Conservation (phyloP, 805 yeast species). For the Wickerhamomyces mucosus region DNA sequence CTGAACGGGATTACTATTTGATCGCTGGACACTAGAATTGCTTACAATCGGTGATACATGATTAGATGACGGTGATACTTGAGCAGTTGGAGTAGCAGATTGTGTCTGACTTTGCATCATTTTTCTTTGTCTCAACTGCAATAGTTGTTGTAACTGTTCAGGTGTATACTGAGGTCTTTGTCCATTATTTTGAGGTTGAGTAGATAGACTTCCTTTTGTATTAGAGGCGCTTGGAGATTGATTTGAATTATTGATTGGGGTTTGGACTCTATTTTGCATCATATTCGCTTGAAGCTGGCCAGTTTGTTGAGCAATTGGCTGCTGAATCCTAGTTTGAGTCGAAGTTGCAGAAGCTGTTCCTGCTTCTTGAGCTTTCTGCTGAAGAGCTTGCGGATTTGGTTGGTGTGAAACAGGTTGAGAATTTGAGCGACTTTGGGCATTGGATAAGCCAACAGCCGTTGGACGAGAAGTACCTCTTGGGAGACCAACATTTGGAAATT, state of each 20-base stretch:
- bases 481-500: constrained; percentile 4
- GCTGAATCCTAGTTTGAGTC: neutral
- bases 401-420: too few species aligned
- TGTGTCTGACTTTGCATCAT: constrained; percentile 8
- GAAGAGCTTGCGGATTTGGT: constrained; percentile 1
- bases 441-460: neutral
- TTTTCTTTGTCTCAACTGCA: constrained; percentile 29
- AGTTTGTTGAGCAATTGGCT: constrained; percentile 1
- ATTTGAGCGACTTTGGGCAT: neutral
- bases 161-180: constrained; percentile 50
- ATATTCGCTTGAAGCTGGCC: neutral
- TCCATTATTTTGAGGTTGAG: constrained; percentile 20
- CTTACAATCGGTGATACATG: constrained; percentile 1
- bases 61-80: constrained; percentile 12
- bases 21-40: constrained; percentile 5
- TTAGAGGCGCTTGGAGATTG: neutral
- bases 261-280: neutral
- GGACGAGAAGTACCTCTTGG: constrained; percentile 4
- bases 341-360: neutral
- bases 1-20: constrained; percentile 15
- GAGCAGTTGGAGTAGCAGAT: constrained; percentile 8
- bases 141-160: constrained; percentile 50
- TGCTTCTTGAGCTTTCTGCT: constrained; percentile 4
- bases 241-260: neutral
- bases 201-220: neutral